Conservation (phyloP, 441 rosid genomes). For the Syzygium malaccense region DNA sequence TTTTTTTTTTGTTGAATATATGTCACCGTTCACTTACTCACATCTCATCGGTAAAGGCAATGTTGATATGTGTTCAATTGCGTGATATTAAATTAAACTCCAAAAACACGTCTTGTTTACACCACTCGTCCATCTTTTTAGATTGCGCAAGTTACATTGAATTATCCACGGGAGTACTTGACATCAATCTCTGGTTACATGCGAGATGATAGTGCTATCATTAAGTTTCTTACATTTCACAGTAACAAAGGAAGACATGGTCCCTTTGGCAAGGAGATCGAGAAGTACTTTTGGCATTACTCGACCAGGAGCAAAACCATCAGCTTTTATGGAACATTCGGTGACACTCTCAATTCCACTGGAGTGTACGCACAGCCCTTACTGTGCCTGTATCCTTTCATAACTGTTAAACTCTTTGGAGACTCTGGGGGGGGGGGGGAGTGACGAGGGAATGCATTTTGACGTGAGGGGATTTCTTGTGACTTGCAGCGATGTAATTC, state of each 20-base stretch:
- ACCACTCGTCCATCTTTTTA: neutral
- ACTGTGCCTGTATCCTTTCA: rapidly evolving
- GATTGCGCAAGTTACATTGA: neutral
- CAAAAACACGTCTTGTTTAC: neutral
- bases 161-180: neutral
- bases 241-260: no score
- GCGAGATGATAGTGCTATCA: neutral
- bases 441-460: neutral
- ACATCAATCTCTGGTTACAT: neutral
- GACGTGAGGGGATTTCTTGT: rapidly evolving
- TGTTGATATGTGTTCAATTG: no score
- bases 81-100: no score
- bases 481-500: rapidly evolving
- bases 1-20: no score
- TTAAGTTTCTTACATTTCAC: neutral
- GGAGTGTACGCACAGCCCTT: neutral
- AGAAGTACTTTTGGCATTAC: neutral
- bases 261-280: neutral
- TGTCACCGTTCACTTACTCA: neutral
- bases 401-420: neutral
- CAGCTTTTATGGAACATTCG: neutral
- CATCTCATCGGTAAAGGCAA: neutral
- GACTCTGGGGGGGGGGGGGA: neutral
- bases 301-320: no score
- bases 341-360: neutral